Conservation (phyloP, 331 rosid species). For the Quercus phellos region DNA sequence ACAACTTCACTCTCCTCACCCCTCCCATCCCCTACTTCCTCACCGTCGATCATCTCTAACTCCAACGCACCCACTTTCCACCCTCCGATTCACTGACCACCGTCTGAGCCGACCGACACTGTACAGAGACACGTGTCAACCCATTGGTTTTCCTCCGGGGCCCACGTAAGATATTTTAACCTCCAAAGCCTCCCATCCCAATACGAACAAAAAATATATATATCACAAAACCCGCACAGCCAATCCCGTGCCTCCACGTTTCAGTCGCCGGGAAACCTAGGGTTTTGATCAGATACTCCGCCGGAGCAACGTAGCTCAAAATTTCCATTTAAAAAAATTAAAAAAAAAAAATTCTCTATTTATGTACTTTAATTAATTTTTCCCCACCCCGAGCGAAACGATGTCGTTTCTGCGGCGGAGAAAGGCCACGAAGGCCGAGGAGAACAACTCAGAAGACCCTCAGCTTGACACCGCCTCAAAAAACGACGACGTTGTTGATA, state of each 20-base stretch:
- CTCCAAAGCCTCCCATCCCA: neutral
- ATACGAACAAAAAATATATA: neutral
- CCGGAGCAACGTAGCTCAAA: neutral
- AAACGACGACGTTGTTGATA: conserved; percentile 11
- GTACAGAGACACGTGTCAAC: too few relatives aligned
- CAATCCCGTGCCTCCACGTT: conserved; percentile 20
- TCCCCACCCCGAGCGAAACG: neutral
- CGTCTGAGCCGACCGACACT: too few relatives aligned
- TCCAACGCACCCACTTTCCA: too few relatives aligned
- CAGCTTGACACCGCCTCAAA: conserved; percentile 1
- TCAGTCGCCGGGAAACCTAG: neutral
- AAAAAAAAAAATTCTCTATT: too few relatives aligned
- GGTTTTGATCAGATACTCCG: neutral
- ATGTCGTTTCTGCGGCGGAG: conserved; percentile 66
- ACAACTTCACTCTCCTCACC: too few relatives aligned
- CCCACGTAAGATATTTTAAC: neutral
- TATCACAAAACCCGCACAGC: neutral
- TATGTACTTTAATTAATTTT: too few relatives aligned
- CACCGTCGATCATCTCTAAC: neutral
- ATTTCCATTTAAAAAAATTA: neutral
- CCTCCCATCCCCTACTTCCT: neutral
- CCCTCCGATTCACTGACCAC: too few relatives aligned
- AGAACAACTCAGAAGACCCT: conserved; percentile 6
- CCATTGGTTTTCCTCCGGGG: neutral
- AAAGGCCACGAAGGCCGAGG: conserved; percentile 23